phyloP scores from a whole-genome alignment of 768 basidiomycete genomes.

The Leccinum disarticulatum region DNA sequence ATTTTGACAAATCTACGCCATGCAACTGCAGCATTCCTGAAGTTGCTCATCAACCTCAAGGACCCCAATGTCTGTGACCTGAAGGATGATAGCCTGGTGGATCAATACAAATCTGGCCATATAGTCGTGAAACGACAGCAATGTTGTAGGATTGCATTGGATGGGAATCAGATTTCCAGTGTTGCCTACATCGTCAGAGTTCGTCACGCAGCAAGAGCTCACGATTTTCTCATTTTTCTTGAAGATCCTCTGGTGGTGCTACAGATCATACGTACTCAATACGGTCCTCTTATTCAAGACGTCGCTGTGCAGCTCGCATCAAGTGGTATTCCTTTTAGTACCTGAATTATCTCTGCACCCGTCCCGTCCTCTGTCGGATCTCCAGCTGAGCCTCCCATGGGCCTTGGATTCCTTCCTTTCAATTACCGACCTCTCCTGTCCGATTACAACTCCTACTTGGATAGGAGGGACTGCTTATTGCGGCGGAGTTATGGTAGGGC shows the following conservation, averaged over 20 bases:
- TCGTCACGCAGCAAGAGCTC: background rate
- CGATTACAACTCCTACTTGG: background rate
- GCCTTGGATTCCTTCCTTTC: background rate
- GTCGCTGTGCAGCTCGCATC: background rate
- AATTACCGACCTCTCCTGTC: background rate
- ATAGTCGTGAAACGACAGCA: too few species aligned
- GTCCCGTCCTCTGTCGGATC: background rate
- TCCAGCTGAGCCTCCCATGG: background rate
- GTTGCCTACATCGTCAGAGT: too few species aligned
- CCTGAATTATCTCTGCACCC: background rate
- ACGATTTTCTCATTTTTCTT: background rate
- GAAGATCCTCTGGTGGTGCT: background rate
- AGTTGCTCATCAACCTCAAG: too few species aligned
- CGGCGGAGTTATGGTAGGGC: background rate
- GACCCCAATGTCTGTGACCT: too few species aligned
- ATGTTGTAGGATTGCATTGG: too few species aligned
- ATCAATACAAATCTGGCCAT: too few species aligned
- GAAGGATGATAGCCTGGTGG: too few species aligned
- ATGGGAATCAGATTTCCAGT: too few species aligned
- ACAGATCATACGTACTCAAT: background rate
- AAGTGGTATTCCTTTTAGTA: background rate
- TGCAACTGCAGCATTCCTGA: too few species aligned
- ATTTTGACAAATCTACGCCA: too few species aligned
- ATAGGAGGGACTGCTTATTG: constrained; percentile 2
- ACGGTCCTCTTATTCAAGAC: background rate